These are phyloP conservation scores for Lotus japonicus DNA, from an alignment of 306 rosid species.

Conservation along the genomic window DNA sequence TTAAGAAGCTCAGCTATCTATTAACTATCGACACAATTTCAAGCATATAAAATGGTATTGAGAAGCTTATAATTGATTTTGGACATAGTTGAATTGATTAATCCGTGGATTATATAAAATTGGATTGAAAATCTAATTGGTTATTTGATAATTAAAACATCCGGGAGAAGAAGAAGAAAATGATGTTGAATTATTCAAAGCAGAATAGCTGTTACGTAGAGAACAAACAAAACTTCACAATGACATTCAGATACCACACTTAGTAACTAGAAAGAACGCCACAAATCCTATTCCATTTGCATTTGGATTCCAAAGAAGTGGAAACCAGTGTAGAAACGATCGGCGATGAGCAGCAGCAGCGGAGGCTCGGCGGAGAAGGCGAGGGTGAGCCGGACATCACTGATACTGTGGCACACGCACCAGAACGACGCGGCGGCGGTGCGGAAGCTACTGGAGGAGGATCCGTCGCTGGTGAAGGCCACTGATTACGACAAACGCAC, in stretches of 20 bases:
- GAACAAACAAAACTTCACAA: background rate
- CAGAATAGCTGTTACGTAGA: background rate
- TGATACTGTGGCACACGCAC: conserved; percentile 87
- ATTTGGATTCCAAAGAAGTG: background rate
- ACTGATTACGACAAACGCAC: conserved; percentile 86
- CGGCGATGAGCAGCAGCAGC: conserved; percentile 49
- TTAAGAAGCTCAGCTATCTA: too few species aligned
- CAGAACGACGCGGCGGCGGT: conserved; percentile 68
- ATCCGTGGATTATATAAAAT: background rate
- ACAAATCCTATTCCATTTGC: background rate
- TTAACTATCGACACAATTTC: too few species aligned
- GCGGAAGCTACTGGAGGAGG: conserved; percentile 85
- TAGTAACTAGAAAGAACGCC: background rate
- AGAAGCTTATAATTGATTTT: background rate
- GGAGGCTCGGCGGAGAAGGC: conserved; percentile 43
- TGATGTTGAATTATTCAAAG: conserved; percentile 34
- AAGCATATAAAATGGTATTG: background rate
- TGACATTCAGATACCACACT: background rate
- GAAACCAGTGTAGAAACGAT: background rate
- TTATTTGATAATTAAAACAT: too few species aligned
- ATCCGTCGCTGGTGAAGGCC: conserved; percentile 62
- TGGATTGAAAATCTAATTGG: background rate
- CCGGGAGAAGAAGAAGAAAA: background rate
- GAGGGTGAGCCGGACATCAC: conserved; percentile 69
- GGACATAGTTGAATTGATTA: too few species aligned